Evolutionary conservation across 805 yeast species (phyloP), one percentile per base, ranked within the genome.

Genomic region (Pichia thaimueangensis): DNA sequence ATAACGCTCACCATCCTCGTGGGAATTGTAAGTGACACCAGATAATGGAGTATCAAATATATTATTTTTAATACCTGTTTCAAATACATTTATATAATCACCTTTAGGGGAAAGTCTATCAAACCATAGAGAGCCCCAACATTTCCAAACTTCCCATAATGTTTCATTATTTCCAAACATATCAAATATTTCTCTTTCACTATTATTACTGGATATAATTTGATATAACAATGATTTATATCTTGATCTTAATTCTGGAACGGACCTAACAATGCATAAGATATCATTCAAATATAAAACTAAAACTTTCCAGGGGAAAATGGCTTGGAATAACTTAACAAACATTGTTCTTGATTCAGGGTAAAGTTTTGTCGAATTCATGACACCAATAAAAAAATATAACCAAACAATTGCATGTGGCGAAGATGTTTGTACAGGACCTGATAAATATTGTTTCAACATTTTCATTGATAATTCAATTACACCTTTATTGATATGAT

Each of bases 41-140:
- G 74, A 68, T 32, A 39, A 20, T 6, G 91, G 88, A 35, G 74
- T 60, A 59, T 83, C 89, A 55, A 80, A 74, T 43, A 78, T 66
- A 48, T 73, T 70, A 44, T 72, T 74, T 35, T 60, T 59, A n/a
- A 81, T 73, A 9, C 88, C 87, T 4, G 81, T 74, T 19, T 70
- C 70, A 36, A 62, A 68, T 28, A 68, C 62, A 36, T 67, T 72
- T 31, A 62, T 62, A 49, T 71, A 74, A 49, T 78, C 84, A 5
- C 64, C 67, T 54, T 82, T 83, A 34, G 69, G 57, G 13, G 65
- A 55, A 30, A 84, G 65, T 21, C 65, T 64, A 59, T 84, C 89
- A 61, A 76, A 85, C 91, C 93, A 84, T 32, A 85, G 57, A 0
- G 87, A 74, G 2, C 94, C 94, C 87, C 91, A 83, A 54, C 88